Conservation (phyloP, 768 basidiomycete genomes). For the Boletus vinaceobasis region DNA sequence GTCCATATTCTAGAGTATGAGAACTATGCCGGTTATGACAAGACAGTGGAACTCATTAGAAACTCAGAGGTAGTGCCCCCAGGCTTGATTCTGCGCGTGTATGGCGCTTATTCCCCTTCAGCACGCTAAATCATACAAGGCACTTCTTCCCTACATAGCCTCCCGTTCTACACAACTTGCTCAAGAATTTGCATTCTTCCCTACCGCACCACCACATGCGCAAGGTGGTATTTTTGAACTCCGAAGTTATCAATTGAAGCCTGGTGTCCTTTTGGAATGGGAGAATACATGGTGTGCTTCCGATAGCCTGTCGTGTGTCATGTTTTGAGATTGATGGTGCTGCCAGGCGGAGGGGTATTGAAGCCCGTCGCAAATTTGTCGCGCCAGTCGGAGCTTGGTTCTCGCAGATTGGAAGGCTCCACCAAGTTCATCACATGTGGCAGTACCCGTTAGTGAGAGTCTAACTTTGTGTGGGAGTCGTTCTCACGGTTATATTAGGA, state of each 20-base stretch:
- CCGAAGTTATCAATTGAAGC: conserved; percentile 81
- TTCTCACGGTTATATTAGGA: conserved; percentile 38
- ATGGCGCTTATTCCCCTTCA: conserved; percentile 24
- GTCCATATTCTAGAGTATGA: conserved; percentile 89
- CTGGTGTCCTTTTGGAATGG: conserved; percentile 93
- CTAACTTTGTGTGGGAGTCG: neutral
- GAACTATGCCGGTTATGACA: conserved; percentile 87
- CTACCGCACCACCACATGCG: conserved; percentile 80
- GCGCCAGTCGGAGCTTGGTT: conserved; percentile 91
- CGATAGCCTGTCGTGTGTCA: neutral
- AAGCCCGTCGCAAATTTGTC: conserved; percentile 85
- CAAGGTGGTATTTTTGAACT: conserved; percentile 94
- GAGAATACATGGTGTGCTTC: conserved; percentile 77
- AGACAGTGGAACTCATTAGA: conserved; percentile 59
- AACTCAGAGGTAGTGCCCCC: conserved; percentile 56
- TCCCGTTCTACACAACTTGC: conserved; percentile 75
- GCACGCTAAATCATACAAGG: conserved; percentile 66
- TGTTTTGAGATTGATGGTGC: conserved; percentile 2
- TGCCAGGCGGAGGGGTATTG: conserved; percentile 84
- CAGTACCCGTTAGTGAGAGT: conserved; percentile 75
- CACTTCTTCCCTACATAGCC: conserved; percentile 72
- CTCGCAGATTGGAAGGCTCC: conserved; percentile 78
- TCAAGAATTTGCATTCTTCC: conserved; percentile 95
- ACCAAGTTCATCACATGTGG: conserved; percentile 96
- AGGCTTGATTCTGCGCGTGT: neutral